These are phyloP conservation scores for Chaetomium olivaceum DNA, from an alignment of 2,329 filamentous ascomycete genomes.

Conservation along the genomic window DNA sequence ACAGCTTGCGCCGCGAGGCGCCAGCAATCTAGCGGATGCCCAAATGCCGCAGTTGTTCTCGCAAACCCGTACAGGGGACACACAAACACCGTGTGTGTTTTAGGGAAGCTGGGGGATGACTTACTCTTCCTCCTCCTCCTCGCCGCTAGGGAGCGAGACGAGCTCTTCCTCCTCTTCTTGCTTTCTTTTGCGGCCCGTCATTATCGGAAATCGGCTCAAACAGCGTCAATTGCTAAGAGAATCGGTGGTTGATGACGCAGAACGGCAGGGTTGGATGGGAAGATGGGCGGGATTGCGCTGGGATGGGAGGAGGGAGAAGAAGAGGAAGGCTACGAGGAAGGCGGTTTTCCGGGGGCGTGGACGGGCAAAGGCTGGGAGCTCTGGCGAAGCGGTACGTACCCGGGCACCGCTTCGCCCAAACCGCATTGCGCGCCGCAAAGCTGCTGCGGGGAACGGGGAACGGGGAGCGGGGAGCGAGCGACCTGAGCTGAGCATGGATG, in stretches of 20 bases:
- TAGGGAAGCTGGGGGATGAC: conserved; percentile 40
- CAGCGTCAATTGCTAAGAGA: conserved; percentile 35
- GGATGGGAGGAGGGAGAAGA: conserved; percentile 32
- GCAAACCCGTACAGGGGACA: conserved; percentile 23
- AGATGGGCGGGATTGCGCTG: conserved; percentile 22
- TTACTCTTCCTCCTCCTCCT: conserved; percentile 58
- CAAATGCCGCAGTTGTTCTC: conserved; percentile 10
- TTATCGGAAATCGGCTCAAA: conserved; percentile 34
- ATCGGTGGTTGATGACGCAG: conserved; percentile 14
- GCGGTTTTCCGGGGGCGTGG: conserved; percentile 32
- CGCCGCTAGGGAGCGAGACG: conserved; percentile 55
- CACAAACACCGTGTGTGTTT: conserved; percentile 12
- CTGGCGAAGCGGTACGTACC: conserved; percentile 35
- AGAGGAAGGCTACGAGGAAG: conserved; percentile 32
- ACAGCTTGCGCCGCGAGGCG: conserved; percentile 28
- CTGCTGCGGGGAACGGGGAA: not conserved
- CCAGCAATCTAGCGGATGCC: not conserved
- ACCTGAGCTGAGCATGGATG: not conserved
- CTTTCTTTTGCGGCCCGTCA: conserved; percentile 57
- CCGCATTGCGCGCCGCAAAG: not conserved
- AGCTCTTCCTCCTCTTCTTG: conserved; percentile 56
- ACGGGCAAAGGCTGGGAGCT: conserved; percentile 35
- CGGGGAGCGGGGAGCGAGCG: not conserved
- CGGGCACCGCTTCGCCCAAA: not conserved
- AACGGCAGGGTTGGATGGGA: conserved; percentile 26